A percentile compares a stretch with the other conserved stretches of the same genome.
Conservation (phyloP, 176 grass and related monocot genomes). For the Puccinellia tenuiflora region DNA sequence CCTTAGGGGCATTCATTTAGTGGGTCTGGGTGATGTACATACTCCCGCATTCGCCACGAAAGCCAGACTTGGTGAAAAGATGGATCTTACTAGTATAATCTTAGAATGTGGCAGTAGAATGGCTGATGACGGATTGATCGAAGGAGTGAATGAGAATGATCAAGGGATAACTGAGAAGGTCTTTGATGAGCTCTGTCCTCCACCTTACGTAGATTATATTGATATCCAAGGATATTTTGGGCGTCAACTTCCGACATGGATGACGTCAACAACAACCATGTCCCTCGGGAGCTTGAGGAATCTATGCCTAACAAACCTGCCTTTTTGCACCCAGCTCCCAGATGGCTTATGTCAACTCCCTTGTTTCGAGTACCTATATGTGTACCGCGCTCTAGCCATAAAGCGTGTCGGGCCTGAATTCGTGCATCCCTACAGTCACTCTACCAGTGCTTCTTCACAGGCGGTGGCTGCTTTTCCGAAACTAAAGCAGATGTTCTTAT, state of each 20-base stretch:
- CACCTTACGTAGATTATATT: background rate
- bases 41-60: background rate
- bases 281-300: background rate
- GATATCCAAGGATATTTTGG: background rate
- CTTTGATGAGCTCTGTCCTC: background rate
- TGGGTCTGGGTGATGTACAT: background rate
- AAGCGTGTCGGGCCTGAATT: background rate
- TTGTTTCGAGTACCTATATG: background rate
- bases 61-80: background rate
- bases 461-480: background rate
- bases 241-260: background rate
- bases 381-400: background rate
- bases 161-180: too few species aligned
- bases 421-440: background rate
- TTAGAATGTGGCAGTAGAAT: too few species aligned
- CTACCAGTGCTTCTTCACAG: too few species aligned
- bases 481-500: accelerated
- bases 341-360: background rate
- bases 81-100: background rate
- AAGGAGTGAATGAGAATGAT: too few species aligned
- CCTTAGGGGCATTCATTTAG: background rate
- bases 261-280: background rate
- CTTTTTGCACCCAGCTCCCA: background rate
- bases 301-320: accelerated
- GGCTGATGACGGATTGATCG: too few species aligned